Conservation (phyloP, 169 alveolate species). For the Eimeria necatrix region DNA sequence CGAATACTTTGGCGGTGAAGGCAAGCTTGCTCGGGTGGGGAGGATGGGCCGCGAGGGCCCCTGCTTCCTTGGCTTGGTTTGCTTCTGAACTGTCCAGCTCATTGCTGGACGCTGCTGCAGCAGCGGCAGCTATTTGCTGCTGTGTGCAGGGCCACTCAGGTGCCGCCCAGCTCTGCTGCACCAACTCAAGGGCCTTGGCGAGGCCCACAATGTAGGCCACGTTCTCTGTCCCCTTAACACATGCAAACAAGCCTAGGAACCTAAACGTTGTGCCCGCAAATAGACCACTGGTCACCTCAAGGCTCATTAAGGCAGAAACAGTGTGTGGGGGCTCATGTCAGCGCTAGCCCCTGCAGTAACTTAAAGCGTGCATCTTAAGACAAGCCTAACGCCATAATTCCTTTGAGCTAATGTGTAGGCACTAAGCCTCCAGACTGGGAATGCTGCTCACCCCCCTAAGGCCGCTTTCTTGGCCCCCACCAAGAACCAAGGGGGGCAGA, state of each 20-base stretch:
- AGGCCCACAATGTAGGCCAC: slow-evolving; percentile 74
- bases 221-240: slow-evolving; percentile 79
- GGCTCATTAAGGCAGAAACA: too few relatives aligned
- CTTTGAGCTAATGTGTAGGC: too few relatives aligned
- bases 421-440: too few relatives aligned
- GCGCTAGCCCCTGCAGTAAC: too few relatives aligned
- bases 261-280: too few relatives aligned
- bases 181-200: slow-evolving; percentile 66
- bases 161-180: slow-evolving; percentile 28
- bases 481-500: slow-evolving; percentile 64
- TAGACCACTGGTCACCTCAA: too few relatives aligned
- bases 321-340: too few relatives aligned
- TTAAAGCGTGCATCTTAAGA: too few relatives aligned
- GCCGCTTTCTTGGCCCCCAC: slow-evolving; percentile 76
- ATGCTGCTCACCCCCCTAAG: slow-evolving; percentile 67
- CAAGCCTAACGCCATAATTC: too few relatives aligned
- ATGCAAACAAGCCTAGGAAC: background rate
- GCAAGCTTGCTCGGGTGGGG: slow-evolving; percentile 53
- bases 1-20: slow-evolving; percentile 8
- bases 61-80: background rate
- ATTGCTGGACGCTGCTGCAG: background rate
- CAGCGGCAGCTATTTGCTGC: slow-evolving; percentile 2
- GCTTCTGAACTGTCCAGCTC: background rate
- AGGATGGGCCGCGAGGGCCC: background rate
- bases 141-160: background rate